Evolutionary conservation across 176 grass and related monocot genomes (phyloP).

Genomic region (Otatea glauca): DNA sequence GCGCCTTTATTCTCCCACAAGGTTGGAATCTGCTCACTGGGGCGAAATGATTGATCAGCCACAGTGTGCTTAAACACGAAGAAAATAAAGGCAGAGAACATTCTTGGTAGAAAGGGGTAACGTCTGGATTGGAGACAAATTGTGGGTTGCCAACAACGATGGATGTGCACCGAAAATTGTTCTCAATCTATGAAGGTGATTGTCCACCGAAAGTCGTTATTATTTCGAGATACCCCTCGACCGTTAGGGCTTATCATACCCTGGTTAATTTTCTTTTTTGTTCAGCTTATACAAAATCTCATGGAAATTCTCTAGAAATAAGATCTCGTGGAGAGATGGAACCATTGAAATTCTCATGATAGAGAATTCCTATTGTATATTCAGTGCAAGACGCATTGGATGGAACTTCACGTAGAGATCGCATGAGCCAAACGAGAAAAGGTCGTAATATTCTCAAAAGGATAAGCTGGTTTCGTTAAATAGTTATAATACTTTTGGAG

Average conservation of each 20-base stretch:
- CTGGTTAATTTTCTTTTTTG: too few relatives aligned
- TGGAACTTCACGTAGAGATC: neutral
- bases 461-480: neutral
- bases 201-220: slow-evolving; percentile 44
- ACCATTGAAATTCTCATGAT: neutral
- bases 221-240: neutral
- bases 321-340: neutral
- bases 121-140: neutral
- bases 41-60: neutral
- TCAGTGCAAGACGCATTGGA: neutral
- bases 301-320: neutral
- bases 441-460: neutral
- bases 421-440: neutral
- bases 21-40: neutral
- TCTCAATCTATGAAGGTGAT: neutral
- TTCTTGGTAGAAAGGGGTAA: slow-evolving; percentile 2
- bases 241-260: neutral
- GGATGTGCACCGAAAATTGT: neutral
- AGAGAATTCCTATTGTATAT: neutral
- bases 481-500: neutral
- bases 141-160: neutral
- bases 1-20: slow-evolving; percentile 29
- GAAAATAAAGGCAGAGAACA: neutral
- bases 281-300: neutral
- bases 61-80: slow-evolving; percentile 22